These are phyloP conservation scores for Fusarium globosum DNA, from an alignment of 2,329 filamentous ascomycete genomes.

Conservation along the genomic window DNA sequence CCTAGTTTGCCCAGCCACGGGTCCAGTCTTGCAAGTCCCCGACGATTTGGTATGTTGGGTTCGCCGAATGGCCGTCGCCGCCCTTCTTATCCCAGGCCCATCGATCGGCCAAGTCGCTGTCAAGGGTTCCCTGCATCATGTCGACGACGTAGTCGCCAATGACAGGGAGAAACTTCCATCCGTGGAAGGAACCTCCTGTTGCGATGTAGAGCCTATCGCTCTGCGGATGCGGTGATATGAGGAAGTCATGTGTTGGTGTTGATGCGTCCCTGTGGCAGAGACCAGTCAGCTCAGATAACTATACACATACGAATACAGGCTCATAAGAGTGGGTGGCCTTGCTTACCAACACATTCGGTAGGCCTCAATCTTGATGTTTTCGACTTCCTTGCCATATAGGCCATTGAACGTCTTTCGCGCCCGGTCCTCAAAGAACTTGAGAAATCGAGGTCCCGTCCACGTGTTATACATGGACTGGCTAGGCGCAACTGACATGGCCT, in stretches of 20 bases:
- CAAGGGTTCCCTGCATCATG: slow-evolving; percentile 57
- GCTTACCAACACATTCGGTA: slow-evolving; percentile 60
- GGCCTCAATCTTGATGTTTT: slow-evolving; percentile 53
- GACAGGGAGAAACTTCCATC: slow-evolving; percentile 73
- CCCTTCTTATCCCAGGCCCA: slow-evolving; percentile 61
- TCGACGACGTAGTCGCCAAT: slow-evolving; percentile 69
- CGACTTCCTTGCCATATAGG: slow-evolving; percentile 55
- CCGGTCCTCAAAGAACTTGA: slow-evolving; percentile 58
- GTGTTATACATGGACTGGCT: slow-evolving; percentile 55
- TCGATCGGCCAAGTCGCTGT: slow-evolving; percentile 52
- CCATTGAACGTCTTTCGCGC: slow-evolving; percentile 53
- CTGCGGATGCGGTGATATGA: slow-evolving; percentile 64
- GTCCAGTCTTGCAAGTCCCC: slow-evolving; percentile 55
- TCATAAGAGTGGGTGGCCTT: slow-evolving; percentile 9
- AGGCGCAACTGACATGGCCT: slow-evolving; percentile 64
- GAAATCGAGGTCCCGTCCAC: slow-evolving; percentile 53
- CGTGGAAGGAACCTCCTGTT: slow-evolving; percentile 72
- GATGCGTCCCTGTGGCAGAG: slow-evolving; percentile 65
- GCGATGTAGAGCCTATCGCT: slow-evolving; percentile 68
- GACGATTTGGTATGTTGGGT: slow-evolving; percentile 56
- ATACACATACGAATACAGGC: not conserved
- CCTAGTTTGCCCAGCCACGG: slow-evolving; percentile 45
- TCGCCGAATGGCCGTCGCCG: slow-evolving; percentile 54
- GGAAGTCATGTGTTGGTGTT: slow-evolving; percentile 70
- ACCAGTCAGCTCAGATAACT: slow-evolving; percentile 26